Percentiles rank a stretch among this genome's conserved stretches.
Conservation (phyloP, 352 stramenopile genomes). For the Globisporangium takayamanum region DNA sequence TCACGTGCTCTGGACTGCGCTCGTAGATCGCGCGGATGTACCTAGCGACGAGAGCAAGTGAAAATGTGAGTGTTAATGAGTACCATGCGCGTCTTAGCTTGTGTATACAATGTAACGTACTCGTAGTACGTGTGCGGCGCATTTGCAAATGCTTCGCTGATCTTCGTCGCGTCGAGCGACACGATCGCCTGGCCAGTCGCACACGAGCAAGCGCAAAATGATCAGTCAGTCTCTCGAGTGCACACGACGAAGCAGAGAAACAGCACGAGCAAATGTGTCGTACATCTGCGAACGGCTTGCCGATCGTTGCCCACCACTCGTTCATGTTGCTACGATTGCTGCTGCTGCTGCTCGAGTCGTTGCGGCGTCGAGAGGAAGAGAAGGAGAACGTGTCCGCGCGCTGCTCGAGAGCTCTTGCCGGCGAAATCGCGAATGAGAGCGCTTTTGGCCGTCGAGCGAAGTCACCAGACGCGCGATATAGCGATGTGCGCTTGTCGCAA, state of each 20-base stretch:
- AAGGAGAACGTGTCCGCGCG: too few species aligned
- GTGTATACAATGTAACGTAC: slow-evolving; percentile 18
- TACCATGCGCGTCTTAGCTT: neutral
- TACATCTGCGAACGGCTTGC: slow-evolving; percentile 67
- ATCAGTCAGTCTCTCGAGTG: neutral
- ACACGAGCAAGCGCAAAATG: neutral
- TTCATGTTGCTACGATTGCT: slow-evolving; percentile 32
- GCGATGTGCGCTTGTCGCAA: too few species aligned
- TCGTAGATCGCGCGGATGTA: slow-evolving; percentile 81
- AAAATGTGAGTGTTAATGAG: slow-evolving; percentile 8
- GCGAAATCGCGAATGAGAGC: too few species aligned
- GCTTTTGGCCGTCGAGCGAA: too few species aligned
- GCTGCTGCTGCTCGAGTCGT: neutral
- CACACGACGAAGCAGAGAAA: neutral
- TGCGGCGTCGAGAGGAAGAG: neutral
- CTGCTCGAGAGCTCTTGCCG: too few species aligned
- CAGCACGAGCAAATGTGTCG: slow-evolving; percentile 12
- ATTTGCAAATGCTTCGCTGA: slow-evolving; percentile 54
- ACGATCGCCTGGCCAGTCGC: slow-evolving; percentile 37
- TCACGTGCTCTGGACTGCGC: slow-evolving; percentile 90
- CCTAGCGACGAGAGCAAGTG: slow-evolving; percentile 10
- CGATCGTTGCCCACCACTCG: slow-evolving; percentile 74
- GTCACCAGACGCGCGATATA: too few species aligned
- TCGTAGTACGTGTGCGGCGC: slow-evolving; percentile 69
- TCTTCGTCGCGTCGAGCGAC: slow-evolving; percentile 49